These are phyloP conservation scores for Aurantiochytrium sp. DNA, from an alignment of 108 stramenopile genomes.

Conservation along the genomic window DNA sequence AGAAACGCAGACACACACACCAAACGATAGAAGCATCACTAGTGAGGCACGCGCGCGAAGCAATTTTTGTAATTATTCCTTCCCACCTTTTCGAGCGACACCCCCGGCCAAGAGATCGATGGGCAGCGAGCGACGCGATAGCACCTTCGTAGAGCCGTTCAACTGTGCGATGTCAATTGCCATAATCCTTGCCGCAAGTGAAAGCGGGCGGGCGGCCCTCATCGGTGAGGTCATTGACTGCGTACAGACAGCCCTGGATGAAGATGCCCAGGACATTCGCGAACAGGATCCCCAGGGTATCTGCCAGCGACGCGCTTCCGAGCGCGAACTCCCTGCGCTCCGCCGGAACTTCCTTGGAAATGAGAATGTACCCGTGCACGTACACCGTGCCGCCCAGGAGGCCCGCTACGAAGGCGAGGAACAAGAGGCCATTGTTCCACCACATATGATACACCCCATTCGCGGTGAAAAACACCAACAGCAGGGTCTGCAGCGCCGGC, in stretches of 20 bases:
- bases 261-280: constrained; percentile 66
- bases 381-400: constrained; percentile 76
- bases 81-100: too few species aligned
- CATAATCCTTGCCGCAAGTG: not conserved
- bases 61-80: too few species aligned
- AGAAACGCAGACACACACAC: too few species aligned
- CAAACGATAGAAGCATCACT: too few species aligned
- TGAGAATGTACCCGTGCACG: constrained; percentile 68
- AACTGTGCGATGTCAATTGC: too few species aligned
- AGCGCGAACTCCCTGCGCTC: constrained; percentile 68
- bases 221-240: constrained; percentile 48
- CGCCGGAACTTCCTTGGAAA: constrained; percentile 57
- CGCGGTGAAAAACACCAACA: constrained; percentile 62
- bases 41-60: too few species aligned
- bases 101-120: too few species aligned
- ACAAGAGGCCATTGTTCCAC: constrained; percentile 37
- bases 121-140: too few species aligned
- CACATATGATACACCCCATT: constrained; percentile 43
- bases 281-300: constrained; percentile 63
- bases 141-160: too few species aligned
- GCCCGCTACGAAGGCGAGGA: constrained; percentile 62
- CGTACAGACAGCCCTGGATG: constrained; percentile 70
- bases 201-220: not conserved
- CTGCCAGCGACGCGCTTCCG: constrained; percentile 62
- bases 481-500: constrained; percentile 62